Evolutionary conservation across 495 filamentous ascomycete genomes (phyloP).

Genomic region (Margaritispora aquatica): DNA sequence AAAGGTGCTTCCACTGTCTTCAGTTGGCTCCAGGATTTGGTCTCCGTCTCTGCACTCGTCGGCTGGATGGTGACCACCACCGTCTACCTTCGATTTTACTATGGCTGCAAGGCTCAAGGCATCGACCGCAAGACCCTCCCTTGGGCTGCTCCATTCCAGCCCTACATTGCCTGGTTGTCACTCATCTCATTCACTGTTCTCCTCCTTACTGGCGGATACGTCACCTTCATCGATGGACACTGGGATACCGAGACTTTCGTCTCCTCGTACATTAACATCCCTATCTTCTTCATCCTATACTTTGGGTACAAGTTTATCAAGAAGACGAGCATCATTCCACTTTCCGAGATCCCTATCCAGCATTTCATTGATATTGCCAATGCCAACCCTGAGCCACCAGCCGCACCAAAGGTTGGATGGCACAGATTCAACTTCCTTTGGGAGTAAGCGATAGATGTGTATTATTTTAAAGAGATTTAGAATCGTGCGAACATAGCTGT

Average conservation of each 20-base stretch:
- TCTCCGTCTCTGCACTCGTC: constrained; percentile 50
- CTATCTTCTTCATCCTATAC: constrained; percentile 49
- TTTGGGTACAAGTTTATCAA: constrained; percentile 48
- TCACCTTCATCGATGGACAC: constrained; percentile 15
- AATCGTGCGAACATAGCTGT: too few species aligned
- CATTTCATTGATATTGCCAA: constrained; percentile 21
- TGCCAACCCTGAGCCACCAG: constrained; percentile 17
- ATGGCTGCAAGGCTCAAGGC: constrained; percentile 48
- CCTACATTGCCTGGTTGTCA: constrained; percentile 53
- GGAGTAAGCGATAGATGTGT: constrained; percentile 1
- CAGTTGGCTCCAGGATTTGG: constrained; percentile 54
- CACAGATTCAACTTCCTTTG: constrained; percentile 20
- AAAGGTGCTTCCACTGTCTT: constrained; percentile 48
- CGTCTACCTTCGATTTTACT: constrained; percentile 52
- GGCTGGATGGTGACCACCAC: constrained; percentile 52
- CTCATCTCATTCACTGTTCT: constrained; percentile 49
- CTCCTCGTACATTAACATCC: constrained; percentile 55
- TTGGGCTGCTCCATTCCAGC: constrained; percentile 54
- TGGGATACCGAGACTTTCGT: constrained; percentile 41
- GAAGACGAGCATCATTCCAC: constrained; percentile 27
- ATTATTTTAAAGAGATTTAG: too few species aligned
- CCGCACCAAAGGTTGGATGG: constrained; percentile 8
- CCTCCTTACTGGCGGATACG: constrained; percentile 19
- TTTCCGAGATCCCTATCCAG: constrained; percentile 17
- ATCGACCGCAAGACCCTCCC: constrained; percentile 48